A percentile compares a stretch with the other conserved stretches of the same genome.
Evolutionary conservation across 2,329 filamentous ascomycete genomes (phyloP).

Genomic region (Pezicula carpinea): DNA sequence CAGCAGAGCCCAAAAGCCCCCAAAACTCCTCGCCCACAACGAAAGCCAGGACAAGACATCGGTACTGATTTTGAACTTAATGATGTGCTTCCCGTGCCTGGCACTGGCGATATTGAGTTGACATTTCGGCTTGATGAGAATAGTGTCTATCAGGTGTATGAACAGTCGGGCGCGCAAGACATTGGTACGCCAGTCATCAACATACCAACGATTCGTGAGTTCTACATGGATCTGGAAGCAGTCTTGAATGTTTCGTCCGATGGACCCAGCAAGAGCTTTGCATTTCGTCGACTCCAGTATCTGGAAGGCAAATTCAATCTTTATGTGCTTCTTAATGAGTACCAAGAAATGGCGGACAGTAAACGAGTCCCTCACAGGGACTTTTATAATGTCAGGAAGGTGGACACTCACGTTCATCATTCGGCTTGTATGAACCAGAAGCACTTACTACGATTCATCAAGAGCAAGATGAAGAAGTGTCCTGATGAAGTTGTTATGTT

Average conservation of each 20-base stretch:
- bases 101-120: conserved; percentile 55
- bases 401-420: conserved; percentile 98
- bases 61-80: conserved; percentile 87
- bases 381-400: conserved; percentile 98
- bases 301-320: conserved; percentile 96
- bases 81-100: conserved; percentile 71
- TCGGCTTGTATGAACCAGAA: conserved; percentile 99
- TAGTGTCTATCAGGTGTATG: conserved; percentile 90
- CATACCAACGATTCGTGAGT: conserved; percentile 91
- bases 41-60: conserved; percentile 86
- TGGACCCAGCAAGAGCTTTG: conserved; percentile 94
- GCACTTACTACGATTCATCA: conserved; percentile 95
- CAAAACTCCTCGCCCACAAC: conserved; percentile 50
- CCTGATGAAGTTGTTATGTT: conserved; percentile 91
- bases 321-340: conserved; percentile 89
- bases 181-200: conserved; percentile 66
- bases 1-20: conserved; percentile 30
- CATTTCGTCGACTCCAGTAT: conserved; percentile 90
- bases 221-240: conserved; percentile 88
- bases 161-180: conserved; percentile 57
- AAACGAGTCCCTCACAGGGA: conserved; percentile 97
- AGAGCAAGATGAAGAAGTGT: conserved; percentile 99
- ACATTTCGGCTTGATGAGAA: conserved; percentile 74
- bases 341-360: conserved; percentile 95
- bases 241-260: conserved; percentile 89